Evolutionary conservation across 495 filamentous ascomycete species (phyloP).

Genomic region (Penicillium roqueforti): DNA sequence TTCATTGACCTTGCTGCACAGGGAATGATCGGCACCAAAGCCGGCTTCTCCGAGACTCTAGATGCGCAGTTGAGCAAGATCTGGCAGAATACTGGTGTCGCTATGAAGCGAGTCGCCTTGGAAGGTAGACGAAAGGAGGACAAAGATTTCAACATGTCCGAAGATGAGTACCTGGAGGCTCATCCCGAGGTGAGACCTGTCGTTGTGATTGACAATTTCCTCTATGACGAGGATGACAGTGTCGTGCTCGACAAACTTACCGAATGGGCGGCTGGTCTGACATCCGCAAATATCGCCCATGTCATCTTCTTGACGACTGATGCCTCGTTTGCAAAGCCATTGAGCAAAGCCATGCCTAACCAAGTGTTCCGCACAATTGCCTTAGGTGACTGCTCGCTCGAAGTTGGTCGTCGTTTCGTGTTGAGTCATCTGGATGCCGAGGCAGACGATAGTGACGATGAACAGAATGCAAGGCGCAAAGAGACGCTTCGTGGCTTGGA

Average conservation of each 20-base stretch:
- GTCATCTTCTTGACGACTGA: slow-evolving; percentile 97
- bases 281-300: slow-evolving; percentile 85
- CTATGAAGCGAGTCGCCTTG: slow-evolving; percentile 73
- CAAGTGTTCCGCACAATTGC: slow-evolving; percentile 83
- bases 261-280: slow-evolving; percentile 87
- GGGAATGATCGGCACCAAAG: slow-evolving; percentile 88
- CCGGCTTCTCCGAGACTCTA: slow-evolving; percentile 91
- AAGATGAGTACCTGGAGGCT: slow-evolving; percentile 87
- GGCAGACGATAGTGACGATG: slow-evolving; percentile 34
- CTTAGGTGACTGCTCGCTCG: slow-evolving; percentile 78
- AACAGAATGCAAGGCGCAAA: slow-evolving; percentile 34
- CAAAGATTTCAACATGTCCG: slow-evolving; percentile 65
- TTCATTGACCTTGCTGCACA: slow-evolving; percentile 89
- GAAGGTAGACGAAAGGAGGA: slow-evolving; percentile 62
- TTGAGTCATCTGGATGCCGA: slow-evolving; percentile 68
- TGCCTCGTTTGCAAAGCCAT: slow-evolving; percentile 79
- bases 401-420: slow-evolving; percentile 86
- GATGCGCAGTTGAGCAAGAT: slow-evolving; percentile 92
- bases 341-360: slow-evolving; percentile 84
- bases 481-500: slow-evolving; percentile 64
- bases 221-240: slow-evolving; percentile 65
- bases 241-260: slow-evolving; percentile 86
- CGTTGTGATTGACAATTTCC: slow-evolving; percentile 91
- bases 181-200: slow-evolving; percentile 83
- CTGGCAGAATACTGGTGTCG: slow-evolving; percentile 76